phyloP scores from a whole-genome alignment of 2,329 filamentous ascomycete genomes.

The Elsinoe batatas region DNA sequence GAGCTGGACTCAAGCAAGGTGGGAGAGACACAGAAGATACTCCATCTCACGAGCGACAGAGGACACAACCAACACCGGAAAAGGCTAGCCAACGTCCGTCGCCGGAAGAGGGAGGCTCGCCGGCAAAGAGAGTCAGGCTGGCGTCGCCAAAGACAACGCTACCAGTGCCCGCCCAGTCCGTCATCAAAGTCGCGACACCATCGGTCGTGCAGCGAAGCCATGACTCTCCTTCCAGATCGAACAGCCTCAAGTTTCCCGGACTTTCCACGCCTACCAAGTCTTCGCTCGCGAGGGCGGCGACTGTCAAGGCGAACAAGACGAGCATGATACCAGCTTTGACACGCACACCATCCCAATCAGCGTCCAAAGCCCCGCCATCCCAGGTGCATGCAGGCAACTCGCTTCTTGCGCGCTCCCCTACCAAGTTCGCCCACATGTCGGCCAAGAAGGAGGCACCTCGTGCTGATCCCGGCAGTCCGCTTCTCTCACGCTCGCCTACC shows the following conservation, averaged over 20 bases:
- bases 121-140: constrained; percentile 59
- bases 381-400: constrained; percentile 18
- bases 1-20: constrained; percentile 37
- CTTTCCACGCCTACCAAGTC: constrained; percentile 68
- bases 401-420: constrained; percentile 21
- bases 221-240: neutral
- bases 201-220: constrained; percentile 8
- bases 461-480: constrained; percentile 17
- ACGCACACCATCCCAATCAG: constrained; percentile 20
- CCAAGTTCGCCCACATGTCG: constrained; percentile 16
- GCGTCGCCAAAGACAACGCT: neutral
- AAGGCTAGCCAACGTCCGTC: constrained; percentile 16
- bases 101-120: constrained; percentile 28
- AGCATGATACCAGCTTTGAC: constrained; percentile 21
- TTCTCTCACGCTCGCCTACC: constrained; percentile 23
- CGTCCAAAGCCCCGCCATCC: constrained; percentile 9
- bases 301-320: constrained; percentile 38
- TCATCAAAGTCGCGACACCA: constrained; percentile 9
- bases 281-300: constrained; percentile 53
- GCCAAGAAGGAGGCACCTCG: constrained; percentile 13
- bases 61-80: constrained; percentile 33
- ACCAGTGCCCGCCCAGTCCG: constrained; percentile 20
- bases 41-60: neutral
- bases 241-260: constrained; percentile 40
- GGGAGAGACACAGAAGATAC: neutral